Base-by-base conservation (phyloP, 73 alveolate species). In the Paramecium tetraurelia region DNA sequence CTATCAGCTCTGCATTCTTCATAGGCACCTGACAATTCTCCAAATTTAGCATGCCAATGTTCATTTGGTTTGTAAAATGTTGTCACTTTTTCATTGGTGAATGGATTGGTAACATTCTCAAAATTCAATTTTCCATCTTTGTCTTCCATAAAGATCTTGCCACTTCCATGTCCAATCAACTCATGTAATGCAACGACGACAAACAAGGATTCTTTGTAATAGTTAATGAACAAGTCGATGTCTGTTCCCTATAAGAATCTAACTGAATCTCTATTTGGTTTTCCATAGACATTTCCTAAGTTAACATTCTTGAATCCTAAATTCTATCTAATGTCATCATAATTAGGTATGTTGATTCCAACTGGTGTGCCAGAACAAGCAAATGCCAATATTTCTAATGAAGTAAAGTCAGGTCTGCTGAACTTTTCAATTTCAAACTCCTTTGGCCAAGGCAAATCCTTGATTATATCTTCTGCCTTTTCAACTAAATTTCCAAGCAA, bases 1-100 rank as follows among this genome's bases (percentile, higher is more conserved):
- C 98, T 85, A 59, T 97, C 98, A 18, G 99, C 99, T 92, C 99
- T 93, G 92, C 99, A 97, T 89, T 98, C 99, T 80, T 97, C 99
- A 92, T 97, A 95, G n/a, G 98, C 97, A 18, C 97, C 58, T 29
- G 96, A 95, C 31, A 95, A 86, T 36, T 90, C 94, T 22, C 97
- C 99, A 92, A 98, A 98, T 94, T 95, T 97, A 50, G 97, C 95
- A 75, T 93, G 95, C 98, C 98, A 98, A 20, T 96, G 96, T 94
- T 98, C 99, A 41, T 95, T 95, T 22, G 89, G 89, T 58, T 89
- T 92, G 93, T 97, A 97, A 93, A 92, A 97, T 36, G 95, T 87
- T 22, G 92, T 96, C 68, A 97, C 94, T 48, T 90, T 86, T 83
- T 96, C 95, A 20, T 96, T 98, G 22, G 99, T 97, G 8, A 96